Conservation (phyloP, 2,329 filamentous ascomycete genomes). For the Colletotrichum australisinense region DNA sequence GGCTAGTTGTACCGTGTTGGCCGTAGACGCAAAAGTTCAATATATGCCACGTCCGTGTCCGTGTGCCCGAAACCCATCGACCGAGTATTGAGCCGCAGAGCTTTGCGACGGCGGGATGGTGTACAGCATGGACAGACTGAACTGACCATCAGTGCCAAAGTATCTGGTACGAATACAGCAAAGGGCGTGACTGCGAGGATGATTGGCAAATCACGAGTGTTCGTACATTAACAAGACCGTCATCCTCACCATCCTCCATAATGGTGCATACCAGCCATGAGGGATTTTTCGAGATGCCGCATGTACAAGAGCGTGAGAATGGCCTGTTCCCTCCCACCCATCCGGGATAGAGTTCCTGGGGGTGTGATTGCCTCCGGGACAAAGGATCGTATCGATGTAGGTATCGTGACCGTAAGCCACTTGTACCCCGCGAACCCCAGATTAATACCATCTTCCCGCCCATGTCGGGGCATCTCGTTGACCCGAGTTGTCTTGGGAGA, state of each 20-base stretch:
- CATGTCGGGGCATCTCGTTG: background rate
- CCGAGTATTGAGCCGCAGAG: constrained; percentile 23
- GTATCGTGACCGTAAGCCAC: constrained; percentile 9
- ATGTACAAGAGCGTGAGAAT: constrained; percentile 1
- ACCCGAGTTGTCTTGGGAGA: background rate
- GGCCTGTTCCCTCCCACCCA: constrained; percentile 5
- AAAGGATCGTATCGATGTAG: constrained; percentile 6
- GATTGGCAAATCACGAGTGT: background rate
- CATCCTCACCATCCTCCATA: constrained; percentile 17
- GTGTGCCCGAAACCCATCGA: background rate
- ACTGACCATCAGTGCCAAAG: background rate
- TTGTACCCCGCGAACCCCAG: constrained; percentile 26
- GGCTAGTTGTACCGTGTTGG: background rate
- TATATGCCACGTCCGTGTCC: background rate
- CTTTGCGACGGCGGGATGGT: background rate
- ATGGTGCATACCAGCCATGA: constrained; percentile 20
- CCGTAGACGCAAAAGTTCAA: background rate
- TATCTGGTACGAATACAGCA: background rate
- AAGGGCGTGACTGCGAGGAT: background rate
- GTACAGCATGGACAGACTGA: background rate
- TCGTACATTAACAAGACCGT: background rate
- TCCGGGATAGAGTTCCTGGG: constrained; percentile 7
- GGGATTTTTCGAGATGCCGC: constrained; percentile 27
- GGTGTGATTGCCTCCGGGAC: constrained; percentile 23
- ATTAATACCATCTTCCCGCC: background rate